phyloP scores from a whole-genome alignment of 305 asterid species.

The Fraxinus sp. region DNA sequence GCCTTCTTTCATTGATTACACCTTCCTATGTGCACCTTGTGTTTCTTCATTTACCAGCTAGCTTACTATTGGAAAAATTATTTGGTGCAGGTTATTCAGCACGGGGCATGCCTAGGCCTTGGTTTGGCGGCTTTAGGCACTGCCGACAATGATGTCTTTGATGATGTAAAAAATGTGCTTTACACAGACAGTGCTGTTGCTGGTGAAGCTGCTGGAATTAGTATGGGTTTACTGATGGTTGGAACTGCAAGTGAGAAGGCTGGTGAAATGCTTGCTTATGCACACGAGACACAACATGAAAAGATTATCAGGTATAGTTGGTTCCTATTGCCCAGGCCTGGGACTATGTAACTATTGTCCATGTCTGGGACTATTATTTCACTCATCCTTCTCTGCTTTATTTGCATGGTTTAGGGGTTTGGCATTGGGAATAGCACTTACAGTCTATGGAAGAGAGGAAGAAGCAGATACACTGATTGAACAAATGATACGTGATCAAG shows the following conservation, averaged over 20 bases:
- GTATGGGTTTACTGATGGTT: conserved; percentile 98
- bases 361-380: not conserved
- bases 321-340: conserved; percentile 16
- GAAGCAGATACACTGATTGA: conserved; percentile 88
- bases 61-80: conserved; percentile 8
- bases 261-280: conserved; percentile 95
- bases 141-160: conserved; percentile 89
- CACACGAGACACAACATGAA: conserved; percentile 98
- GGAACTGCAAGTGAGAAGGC: conserved; percentile 99
- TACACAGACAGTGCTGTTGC: conserved; percentile 99
- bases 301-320: conserved; percentile 78
- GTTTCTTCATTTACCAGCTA: not conserved
- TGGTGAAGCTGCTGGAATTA: conserved; percentile 98
- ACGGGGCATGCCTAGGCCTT: conserved; percentile 99
- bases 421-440: conserved; percentile 89
- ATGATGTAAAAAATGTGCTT: conserved; percentile 80
- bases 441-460: conserved; percentile 92
- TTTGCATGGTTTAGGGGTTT: conserved; percentile 56
- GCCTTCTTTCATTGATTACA: not conserved
- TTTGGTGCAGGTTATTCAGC: conserved; percentile 87
- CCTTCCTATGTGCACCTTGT: not conserved
- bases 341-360: not conserved
- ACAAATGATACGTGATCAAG: conserved; percentile 97
- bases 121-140: conserved; percentile 98
- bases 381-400: not conserved